phyloP scores from a whole-genome alignment of 805 yeast genomes.

The Lachancea sp. region DNA sequence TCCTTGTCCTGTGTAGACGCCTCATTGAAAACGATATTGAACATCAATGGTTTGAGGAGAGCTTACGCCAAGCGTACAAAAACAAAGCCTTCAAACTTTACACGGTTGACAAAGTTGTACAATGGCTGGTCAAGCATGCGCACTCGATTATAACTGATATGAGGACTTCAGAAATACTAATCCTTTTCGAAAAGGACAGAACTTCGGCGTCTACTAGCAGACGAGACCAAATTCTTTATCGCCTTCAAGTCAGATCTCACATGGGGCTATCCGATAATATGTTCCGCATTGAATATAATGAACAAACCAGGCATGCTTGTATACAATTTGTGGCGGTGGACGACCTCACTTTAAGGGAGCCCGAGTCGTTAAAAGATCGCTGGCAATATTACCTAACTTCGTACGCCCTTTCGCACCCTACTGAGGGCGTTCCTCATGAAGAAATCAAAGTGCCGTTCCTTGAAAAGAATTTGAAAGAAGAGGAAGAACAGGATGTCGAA shows the following conservation, averaged over 20 bases:
- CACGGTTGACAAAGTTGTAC: constrained; percentile 89
- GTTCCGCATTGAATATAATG: constrained; percentile 78
- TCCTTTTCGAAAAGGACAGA: constrained; percentile 79
- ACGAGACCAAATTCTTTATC: constrained; percentile 81
- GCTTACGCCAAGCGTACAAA: constrained; percentile 88
- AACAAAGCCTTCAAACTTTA: constrained; percentile 89
- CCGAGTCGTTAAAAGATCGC: constrained; percentile 61
- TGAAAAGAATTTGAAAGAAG: constrained; percentile 50
- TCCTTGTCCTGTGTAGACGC: constrained; percentile 65
- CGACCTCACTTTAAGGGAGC: constrained; percentile 76
- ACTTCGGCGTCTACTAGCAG: constrained; percentile 58
- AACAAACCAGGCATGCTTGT: constrained; percentile 43
- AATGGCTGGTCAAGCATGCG: constrained; percentile 75
- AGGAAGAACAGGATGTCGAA: constrained; percentile 42
- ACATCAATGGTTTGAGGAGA: constrained; percentile 91
- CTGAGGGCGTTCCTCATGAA: constrained; percentile 86
- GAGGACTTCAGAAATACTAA: constrained; percentile 72
- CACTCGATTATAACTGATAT: constrained; percentile 76
- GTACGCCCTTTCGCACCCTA: constrained; percentile 90
- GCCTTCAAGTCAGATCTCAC: constrained; percentile 76
- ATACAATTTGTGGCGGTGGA: constrained; percentile 83
- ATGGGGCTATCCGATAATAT: constrained; percentile 86
- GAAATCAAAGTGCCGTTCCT: constrained; percentile 75
- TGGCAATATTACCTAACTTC: constrained; percentile 94
- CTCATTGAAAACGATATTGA: constrained; percentile 87